Conservation (phyloP, 257 asterid genomes). For the Jacaranda copaia region DNA sequence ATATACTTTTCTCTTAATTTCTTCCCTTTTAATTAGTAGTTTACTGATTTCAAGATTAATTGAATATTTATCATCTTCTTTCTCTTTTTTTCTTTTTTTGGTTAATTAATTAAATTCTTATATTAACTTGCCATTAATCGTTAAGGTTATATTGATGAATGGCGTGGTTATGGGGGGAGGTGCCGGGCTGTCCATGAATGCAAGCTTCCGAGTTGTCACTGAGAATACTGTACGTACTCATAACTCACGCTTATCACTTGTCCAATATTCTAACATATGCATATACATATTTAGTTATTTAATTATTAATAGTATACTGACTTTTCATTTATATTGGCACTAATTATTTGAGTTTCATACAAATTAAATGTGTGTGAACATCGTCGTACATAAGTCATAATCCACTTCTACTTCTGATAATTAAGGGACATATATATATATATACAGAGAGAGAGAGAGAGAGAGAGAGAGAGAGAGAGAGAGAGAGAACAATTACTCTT, state of each 20-base stretch:
- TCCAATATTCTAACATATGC: background rate
- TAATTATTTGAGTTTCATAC: too few relatives aligned
- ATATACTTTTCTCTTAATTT: background rate
- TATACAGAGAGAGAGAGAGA: too few relatives aligned
- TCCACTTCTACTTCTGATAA: too few relatives aligned
- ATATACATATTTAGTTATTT: too few relatives aligned
- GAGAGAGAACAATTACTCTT: too few relatives aligned
- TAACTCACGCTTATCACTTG: background rate
- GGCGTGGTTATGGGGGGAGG: slow-evolving; percentile 33
- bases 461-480: too few relatives aligned
- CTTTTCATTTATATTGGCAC: too few relatives aligned
- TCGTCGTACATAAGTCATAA: too few relatives aligned
- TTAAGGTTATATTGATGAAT: slow-evolving; percentile 18
- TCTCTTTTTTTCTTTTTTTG: background rate
- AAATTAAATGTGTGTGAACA: too few relatives aligned
- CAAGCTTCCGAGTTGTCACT: slow-evolving; percentile 17
- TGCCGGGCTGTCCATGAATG: slow-evolving; percentile 27
- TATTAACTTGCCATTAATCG: background rate
- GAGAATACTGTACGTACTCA: slow-evolving; percentile 11
- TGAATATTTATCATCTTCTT: background rate
- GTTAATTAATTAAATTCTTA: background rate
- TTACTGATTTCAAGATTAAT: background rate
- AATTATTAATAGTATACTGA: too few relatives aligned
- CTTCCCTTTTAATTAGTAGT: background rate
- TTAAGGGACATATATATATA: too few relatives aligned